Base-by-base conservation (phyloP, 2,329 filamentous ascomycete species). In the Clonostachys solani region DNA sequence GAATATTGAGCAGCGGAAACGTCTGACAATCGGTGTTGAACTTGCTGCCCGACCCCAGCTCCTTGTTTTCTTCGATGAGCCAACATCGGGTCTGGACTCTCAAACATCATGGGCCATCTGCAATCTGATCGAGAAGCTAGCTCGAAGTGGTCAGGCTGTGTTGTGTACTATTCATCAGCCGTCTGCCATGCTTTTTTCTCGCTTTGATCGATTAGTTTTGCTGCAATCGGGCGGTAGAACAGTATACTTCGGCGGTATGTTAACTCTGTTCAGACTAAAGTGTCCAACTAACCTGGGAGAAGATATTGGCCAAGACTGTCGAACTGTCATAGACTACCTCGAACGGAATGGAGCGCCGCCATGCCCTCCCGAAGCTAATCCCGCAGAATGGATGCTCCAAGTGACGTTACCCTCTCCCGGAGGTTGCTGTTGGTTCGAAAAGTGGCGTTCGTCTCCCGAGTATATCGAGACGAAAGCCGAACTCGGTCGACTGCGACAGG, bases 111-210 rank as follows among this genome's bases (percentile, higher is more conserved):
- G 74, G 53, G 78, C 80, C 50, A 83, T 83, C 49, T 68, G 81
- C 12, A 70, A 75, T 2, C 80, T 84, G 49, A 66, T 84, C 38
- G 71, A 76, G 19, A 81, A 81, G 54, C 65, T 84, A 6, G 75
- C 79, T 12, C 72, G 77, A n/a, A 68, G 69, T n/a, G 79, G 79
- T 0, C 78, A 82, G 52, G 75, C 78, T 36, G 74, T 82, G 42
- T 62, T 82, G 5, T 80, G 75, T 51, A 82, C 78, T 0, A 81
- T 82, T n/a, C 78, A 81, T 43, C 78, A 82, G 51, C 78, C 78
- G 0, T 74, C 71, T 16, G 69, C 75, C 0, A 68, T 71, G 5
- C 65, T 81, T 2, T 78, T 81, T 44, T 67, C 77, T 49, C 66
- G 72, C 41, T 81, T 81, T 47, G 78, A 81, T 54, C 66, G 72